Conservation (phyloP, 2,329 filamentous ascomycete genomes). For the Xylariaceae sp. region DNA sequence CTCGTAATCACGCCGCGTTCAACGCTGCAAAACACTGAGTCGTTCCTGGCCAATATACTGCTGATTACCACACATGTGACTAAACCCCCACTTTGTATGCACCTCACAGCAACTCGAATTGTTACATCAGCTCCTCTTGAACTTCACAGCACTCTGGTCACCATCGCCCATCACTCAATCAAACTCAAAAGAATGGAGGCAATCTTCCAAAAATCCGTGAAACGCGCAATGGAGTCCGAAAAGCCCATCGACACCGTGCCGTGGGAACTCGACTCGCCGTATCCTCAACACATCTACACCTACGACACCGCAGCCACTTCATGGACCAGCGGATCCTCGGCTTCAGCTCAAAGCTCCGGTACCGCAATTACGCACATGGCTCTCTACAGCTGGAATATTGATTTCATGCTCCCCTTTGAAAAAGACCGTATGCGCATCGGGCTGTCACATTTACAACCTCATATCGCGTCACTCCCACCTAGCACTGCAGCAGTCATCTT, state of each 20-base stretch:
- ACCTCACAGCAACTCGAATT: not conserved
- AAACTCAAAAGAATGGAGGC: constrained; percentile 20
- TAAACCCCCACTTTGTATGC: not conserved
- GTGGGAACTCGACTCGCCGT: constrained; percentile 27
- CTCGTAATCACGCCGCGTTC: too few relatives aligned
- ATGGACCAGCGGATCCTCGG: constrained; percentile 16
- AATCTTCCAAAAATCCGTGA: constrained; percentile 21
- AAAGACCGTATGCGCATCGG: constrained; percentile 27
- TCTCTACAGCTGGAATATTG: constrained; percentile 34
- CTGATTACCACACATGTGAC: too few relatives aligned
- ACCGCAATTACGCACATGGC: constrained; percentile 20
- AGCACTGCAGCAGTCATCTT: constrained; percentile 40
- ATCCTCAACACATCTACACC: constrained; percentile 24
- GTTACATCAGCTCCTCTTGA: too few relatives aligned
- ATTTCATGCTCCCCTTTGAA: constrained; percentile 32
- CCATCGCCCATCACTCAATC: not conserved
- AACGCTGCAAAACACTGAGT: too few relatives aligned
- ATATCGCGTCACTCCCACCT: constrained; percentile 5
- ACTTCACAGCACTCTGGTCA: not conserved
- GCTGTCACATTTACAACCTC: constrained; percentile 22
- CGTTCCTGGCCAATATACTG: too few relatives aligned
- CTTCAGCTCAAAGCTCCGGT: not conserved
- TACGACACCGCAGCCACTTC: constrained; percentile 18
- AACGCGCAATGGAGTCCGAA: constrained; percentile 6
- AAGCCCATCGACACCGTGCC: constrained; percentile 4